Percentiles rank a stretch among this genome's conserved stretches.
Evolutionary conservation across 306 rosid species (phyloP).

Genomic region (Lupinus albus): DNA sequence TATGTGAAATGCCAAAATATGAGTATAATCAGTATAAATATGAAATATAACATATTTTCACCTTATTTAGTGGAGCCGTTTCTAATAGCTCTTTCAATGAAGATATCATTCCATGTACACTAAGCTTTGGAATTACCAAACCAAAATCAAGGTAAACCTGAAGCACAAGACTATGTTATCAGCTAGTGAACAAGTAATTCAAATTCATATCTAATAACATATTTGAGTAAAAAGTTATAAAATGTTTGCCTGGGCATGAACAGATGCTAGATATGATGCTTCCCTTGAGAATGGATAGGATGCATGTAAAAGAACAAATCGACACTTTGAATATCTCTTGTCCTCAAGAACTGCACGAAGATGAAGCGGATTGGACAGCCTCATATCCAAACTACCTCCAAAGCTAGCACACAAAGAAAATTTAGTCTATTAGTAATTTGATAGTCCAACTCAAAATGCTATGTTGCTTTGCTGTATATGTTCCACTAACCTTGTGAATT

Average conservation of each 20-base stretch:
- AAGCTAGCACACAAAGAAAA: constrained; percentile 55
- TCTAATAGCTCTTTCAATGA: constrained; percentile 85
- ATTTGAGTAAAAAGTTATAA: constrained; percentile 22
- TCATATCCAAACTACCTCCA: constrained; percentile 85
- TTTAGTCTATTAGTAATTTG: too few relatives aligned
- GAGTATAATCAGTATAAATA: neutral
- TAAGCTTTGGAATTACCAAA: constrained; percentile 82
- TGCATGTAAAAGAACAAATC: constrained; percentile 80
- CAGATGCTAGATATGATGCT: constrained; percentile 88
- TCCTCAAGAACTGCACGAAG: constrained; percentile 82
- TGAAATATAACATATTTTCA: constrained; percentile 32
- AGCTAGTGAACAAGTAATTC: constrained; percentile 2
- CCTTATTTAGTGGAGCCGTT: constrained; percentile 88
- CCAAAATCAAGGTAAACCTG: constrained; percentile 96
- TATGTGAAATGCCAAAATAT: neutral
- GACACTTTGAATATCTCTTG: constrained; percentile 67
- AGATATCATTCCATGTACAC: constrained; percentile 87
- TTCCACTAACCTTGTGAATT: constrained; percentile 16
- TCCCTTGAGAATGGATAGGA: constrained; percentile 93
- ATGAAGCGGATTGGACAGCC: constrained; percentile 87
- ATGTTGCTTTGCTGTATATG: too few relatives aligned
- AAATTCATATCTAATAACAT: constrained; percentile 31
- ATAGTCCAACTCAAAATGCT: constrained; percentile 8
- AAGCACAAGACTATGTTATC: constrained; percentile 31
- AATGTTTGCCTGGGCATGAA: constrained; percentile 72